Evolutionary conservation across 257 asterid species (phyloP), one percentile per base, ranked within the genome.

Genomic region (Avicennia marina): DNA sequence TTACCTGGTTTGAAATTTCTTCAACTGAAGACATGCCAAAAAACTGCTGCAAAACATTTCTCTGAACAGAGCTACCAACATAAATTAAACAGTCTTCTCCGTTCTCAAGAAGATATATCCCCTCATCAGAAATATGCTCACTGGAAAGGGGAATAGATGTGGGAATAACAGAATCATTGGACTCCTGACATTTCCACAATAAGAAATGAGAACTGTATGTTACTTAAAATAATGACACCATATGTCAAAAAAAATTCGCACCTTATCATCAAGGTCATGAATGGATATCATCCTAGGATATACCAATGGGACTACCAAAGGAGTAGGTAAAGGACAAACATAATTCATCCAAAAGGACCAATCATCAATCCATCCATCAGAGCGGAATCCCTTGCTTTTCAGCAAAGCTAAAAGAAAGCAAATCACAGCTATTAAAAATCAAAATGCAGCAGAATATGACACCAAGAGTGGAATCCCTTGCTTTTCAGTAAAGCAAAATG

Each of bases 91-190:
- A 89, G 76, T 93, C 99, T 65, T 75, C 87, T 25, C 99, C 97
- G 56, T 84, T 93, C 83, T 93, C 99, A 50, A 93, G 95, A 70
- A 89, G 94, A 78, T 89, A 93, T 63, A 93, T 75, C 36, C 96
- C 99, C 13, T 84, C 84, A 34, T 78, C 91, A 48, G 65, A 60
- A 44, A 93, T 62, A 66, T 86, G 86, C 76, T 86, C 91, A 58
- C 95, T 82, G 51, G 90, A 80, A 66, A 89, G 97, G 31, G 96
- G 97, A 63, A 89, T 72, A 12, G 79, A 24, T 60, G 77, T 60
- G 43, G 99, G 97, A 56, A 93, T 64, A 46, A 75, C 50, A 62
- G 84, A 68, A 74, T 73, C 91, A 46, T 73, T 89, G 47, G 45
- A 62, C 57, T 89, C 97, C 99, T 93, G 42, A 17, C 10, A 51